A percentile compares a stretch with the other conserved stretches of the same genome.
Evolutionary conservation across 306 rosid genomes (phyloP).

Genomic region (Alnus glutinosa): DNA sequence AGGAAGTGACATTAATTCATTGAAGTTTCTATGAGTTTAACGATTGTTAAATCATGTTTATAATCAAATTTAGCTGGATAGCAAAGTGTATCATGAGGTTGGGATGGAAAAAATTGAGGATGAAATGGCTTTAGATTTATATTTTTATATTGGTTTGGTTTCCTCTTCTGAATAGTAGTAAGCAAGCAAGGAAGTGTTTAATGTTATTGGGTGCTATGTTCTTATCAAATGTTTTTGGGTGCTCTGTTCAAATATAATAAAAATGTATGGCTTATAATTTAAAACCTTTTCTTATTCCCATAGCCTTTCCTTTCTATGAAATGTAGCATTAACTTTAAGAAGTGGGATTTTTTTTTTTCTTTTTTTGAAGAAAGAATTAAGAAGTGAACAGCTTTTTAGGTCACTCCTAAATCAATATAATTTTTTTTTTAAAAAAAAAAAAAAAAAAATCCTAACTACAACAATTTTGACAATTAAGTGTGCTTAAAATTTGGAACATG

Average conservation of each 20-base stretch:
- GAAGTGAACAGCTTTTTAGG: not conserved
- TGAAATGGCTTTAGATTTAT: too few relatives aligned
- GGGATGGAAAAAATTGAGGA: too few relatives aligned
- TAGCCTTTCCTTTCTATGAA: not conserved
- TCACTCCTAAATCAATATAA: not conserved
- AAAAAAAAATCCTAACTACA: not conserved
- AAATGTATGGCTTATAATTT: not conserved
- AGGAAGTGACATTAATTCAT: too few relatives aligned
- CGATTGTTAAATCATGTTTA: not conserved
- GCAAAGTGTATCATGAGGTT: not conserved
- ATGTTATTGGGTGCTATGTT: not conserved
- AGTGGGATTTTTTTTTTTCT: not conserved
- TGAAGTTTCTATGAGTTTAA: not conserved
- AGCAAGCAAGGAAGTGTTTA: not conserved
- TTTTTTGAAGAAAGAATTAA: not conserved
- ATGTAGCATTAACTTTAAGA: not conserved
- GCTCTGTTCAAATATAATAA: not conserved
- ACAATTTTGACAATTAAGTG: not conserved
- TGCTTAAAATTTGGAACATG: not conserved
- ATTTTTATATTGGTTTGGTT: too few relatives aligned
- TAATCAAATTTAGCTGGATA: not conserved
- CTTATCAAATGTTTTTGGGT: not conserved
- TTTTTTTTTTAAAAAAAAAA: not conserved
- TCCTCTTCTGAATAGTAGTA: not conserved
- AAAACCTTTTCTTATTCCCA: not conserved